Evolutionary conservation across 768 basidiomycete genomes (phyloP).

Genomic region (Psilocybe cubensis): DNA sequence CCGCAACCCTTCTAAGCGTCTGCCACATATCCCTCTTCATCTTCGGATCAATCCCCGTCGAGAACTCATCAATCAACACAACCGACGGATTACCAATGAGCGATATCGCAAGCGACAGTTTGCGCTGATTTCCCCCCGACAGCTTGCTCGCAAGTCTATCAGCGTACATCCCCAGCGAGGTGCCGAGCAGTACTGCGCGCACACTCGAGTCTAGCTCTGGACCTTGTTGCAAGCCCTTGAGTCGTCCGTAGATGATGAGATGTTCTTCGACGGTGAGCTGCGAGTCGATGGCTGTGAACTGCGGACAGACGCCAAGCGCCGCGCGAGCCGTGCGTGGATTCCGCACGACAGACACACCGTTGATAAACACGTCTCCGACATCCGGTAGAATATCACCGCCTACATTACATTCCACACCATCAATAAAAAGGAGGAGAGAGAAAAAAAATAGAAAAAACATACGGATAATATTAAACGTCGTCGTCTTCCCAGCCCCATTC

Average conservation of each 20-base stretch:
- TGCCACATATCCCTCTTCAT: slow-evolving; percentile 87
- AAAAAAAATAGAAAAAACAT: slow-evolving; percentile 26
- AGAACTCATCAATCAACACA: slow-evolving; percentile 82
- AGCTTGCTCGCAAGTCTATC: slow-evolving; percentile 75
- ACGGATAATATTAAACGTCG: slow-evolving; percentile 83
- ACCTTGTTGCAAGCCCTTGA: slow-evolving; percentile 66
- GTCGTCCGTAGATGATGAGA: slow-evolving; percentile 67
- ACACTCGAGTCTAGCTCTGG: slow-evolving; percentile 56
- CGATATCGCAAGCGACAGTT: slow-evolving; percentile 76
- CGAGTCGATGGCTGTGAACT: slow-evolving; percentile 82
- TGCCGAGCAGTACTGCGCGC: slow-evolving; percentile 58
- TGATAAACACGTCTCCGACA: slow-evolving; percentile 69
- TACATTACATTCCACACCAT: slow-evolving; percentile 30
- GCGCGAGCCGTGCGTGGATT: slow-evolving; percentile 66
- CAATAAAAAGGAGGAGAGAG: background rate
- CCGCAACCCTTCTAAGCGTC: slow-evolving; percentile 64
- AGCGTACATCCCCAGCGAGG: slow-evolving; percentile 61
- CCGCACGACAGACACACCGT: slow-evolving; percentile 65
- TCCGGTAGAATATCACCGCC: slow-evolving; percentile 74
- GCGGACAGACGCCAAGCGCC: slow-evolving; percentile 80
- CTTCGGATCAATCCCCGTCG: slow-evolving; percentile 81
- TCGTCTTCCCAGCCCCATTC: slow-evolving; percentile 85
- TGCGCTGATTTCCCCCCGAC: slow-evolving; percentile 81
- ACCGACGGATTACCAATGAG: slow-evolving; percentile 78
- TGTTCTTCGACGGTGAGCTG: slow-evolving; percentile 82